Evolutionary conservation across 2,329 filamentous ascomycete genomes (phyloP).

Genomic region (Stenocarpella maydis): DNA sequence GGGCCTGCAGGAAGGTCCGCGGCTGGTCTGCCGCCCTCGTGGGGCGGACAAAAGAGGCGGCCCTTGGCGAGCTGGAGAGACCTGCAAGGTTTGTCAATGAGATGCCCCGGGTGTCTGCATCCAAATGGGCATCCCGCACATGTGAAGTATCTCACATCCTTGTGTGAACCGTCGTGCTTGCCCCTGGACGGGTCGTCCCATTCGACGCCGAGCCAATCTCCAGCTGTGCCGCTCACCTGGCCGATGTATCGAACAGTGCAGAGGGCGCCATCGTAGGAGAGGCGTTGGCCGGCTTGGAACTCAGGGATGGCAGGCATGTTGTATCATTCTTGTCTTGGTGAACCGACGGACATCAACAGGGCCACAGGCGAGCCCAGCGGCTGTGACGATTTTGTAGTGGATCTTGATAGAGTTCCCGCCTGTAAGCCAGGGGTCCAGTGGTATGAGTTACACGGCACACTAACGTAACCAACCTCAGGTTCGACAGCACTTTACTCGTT

Average conservation of each 20-base stretch:
- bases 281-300: constrained; percentile 72
- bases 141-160: constrained; percentile 80
- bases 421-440: constrained; percentile 4
- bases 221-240: constrained; percentile 75
- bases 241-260: constrained; percentile 91
- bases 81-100: constrained; percentile 47
- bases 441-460: neutral
- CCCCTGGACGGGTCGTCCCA: constrained; percentile 90
- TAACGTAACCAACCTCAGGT: neutral
- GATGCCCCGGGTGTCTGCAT: constrained; percentile 13
- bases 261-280: constrained; percentile 78
- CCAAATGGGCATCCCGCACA: constrained; percentile 63
- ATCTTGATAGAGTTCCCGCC: neutral
- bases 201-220: constrained; percentile 91
- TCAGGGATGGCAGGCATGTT: constrained; percentile 47
- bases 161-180: constrained; percentile 88
- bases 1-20: constrained; percentile 79
- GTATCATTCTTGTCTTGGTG: constrained; percentile 6
- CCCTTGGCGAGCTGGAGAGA: constrained; percentile 70
- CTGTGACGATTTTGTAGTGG: neutral
- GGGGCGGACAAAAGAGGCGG: constrained; percentile 88
- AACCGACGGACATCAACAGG: neutral
- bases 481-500: neutral
- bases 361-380: neutral
- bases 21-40: constrained; percentile 73